Evolutionary conservation across 2,329 filamentous ascomycete species (phyloP), one percentile per base, ranked within the genome.

Genomic region (Pyrenophora tritici-repentis): DNA sequence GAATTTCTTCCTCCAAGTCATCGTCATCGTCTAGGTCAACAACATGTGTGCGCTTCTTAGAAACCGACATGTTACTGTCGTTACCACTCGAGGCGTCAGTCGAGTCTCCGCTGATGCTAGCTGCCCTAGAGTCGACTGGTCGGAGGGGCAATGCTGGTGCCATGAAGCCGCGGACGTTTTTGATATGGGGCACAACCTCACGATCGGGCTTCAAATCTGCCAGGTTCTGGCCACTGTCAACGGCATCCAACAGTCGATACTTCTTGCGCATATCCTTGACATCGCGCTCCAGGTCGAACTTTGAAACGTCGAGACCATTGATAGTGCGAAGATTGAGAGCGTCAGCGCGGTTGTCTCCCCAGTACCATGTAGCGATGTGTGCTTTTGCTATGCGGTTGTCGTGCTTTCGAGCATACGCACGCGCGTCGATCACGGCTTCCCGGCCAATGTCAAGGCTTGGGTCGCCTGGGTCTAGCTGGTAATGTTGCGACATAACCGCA

Each of bases 311-410:
- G 1, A 78, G 61, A 1, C 79, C 80, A 53, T 85, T 85, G 32
- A 85, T 67, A 3, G 78, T 78, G 22, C 79, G 77, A 5, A 86
- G 61, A 22, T 81, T 81, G 0, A 86, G 75, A 0, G 82, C 80
- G 40, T 85, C 79, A 0, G 79, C 78, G 1, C 84, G 76, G 17
- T 75, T 75, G 44, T 86, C 83, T 0, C 77, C 82, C 79, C 81
- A 84, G 64, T 80, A 83, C 83, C 83, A 86, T 0, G 71, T 67
- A 20, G 77, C 75, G 12, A 72, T 75, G 0, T 36, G 16, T 6
- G 46, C 41, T 12, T 33, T 3, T 2, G 56, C 37, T 22, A 85
- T 81, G 2, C 83, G 80, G 1, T 71, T 54, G 50, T 86, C 81
- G 13, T 76, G 70, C 10, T 72, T 55, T 0, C 66, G 61, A 1